Conservation (phyloP, 768 basidiomycete species). For the Calocybe gangraenosa region DNA sequence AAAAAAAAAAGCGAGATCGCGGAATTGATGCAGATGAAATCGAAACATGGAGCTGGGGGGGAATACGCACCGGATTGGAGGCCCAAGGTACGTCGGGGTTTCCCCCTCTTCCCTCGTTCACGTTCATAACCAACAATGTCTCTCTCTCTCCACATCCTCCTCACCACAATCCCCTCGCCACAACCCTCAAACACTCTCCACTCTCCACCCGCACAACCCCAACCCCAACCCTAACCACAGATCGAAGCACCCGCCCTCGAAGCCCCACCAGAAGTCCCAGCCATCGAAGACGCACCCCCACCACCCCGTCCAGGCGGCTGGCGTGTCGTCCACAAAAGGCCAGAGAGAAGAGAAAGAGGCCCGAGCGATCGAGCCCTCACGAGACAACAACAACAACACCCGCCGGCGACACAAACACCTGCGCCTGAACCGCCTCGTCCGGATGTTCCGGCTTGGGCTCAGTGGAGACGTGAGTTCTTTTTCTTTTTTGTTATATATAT, state of each 20-base stretch:
- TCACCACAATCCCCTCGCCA: too few species aligned
- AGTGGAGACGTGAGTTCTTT: slow-evolving; percentile 22
- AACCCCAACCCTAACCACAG: too few species aligned
- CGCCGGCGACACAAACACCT: slow-evolving; percentile 34
- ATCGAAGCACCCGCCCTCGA: slow-evolving; percentile 31
- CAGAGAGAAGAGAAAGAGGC: slow-evolving; percentile 42
- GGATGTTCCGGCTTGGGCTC: slow-evolving; percentile 73
- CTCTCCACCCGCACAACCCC: too few species aligned
- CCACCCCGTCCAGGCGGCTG: slow-evolving; percentile 64
- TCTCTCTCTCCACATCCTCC: not conserved
- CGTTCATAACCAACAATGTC: slow-evolving; percentile 2
- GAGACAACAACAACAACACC: slow-evolving; percentile 35
- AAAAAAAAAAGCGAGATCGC: slow-evolving; percentile 64
- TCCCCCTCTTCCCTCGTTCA: slow-evolving; percentile 4
- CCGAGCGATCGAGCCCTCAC: slow-evolving; percentile 30
- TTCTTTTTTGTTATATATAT: not conserved
- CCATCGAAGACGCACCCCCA: slow-evolving; percentile 40
- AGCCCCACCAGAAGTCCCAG: slow-evolving; percentile 35
- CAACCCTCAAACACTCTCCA: too few species aligned
- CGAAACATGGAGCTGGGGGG: slow-evolving; percentile 77
- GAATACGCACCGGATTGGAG: slow-evolving; percentile 76
- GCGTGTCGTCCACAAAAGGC: slow-evolving; percentile 67
- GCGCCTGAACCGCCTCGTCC: slow-evolving; percentile 44
- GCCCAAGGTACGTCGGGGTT: slow-evolving; percentile 41
- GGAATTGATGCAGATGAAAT: slow-evolving; percentile 77